phyloP scores from a whole-genome alignment of 176 grass and related monocot genomes.

The Eragrostis curvula region DNA sequence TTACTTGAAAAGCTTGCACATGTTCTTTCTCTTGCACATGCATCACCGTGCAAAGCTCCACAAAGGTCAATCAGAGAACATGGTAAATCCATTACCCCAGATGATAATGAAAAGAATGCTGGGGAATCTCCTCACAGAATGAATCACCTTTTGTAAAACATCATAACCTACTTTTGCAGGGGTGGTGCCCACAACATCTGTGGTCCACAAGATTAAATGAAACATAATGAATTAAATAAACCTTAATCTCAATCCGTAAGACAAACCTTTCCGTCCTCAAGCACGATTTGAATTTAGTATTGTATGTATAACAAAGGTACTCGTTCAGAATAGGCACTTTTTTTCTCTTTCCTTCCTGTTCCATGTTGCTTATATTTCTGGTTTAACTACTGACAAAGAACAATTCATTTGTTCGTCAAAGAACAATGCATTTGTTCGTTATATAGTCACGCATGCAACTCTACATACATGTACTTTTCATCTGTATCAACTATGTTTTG shows the following conservation, averaged over 20 bases:
- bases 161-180: constrained; percentile 28
- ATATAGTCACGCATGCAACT: too few relatives aligned
- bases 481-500: too few relatives aligned
- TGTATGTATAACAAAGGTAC: neutral
- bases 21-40: constrained; percentile 39
- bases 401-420: too few relatives aligned
- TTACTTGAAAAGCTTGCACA: neutral
- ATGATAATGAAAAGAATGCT: neutral
- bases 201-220: constrained; percentile 35
- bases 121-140: constrained; percentile 21
- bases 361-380: too few relatives aligned
- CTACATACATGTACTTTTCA: too few relatives aligned
- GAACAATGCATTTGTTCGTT: too few relatives aligned
- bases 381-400: too few relatives aligned
- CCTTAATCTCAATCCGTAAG: neutral
- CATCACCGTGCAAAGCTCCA: constrained; percentile 6
- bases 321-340: neutral
- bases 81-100: constrained; percentile 8
- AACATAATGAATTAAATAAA: neutral
- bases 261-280: neutral
- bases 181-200: neutral
- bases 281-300: neutral
- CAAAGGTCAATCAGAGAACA: constrained; percentile 31
- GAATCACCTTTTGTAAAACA: constrained; percentile 40
- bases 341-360: neutral